These are phyloP conservation scores for Auriscalpium vulgare DNA, from an alignment of 768 basidiomycete species.

Conservation along the genomic window DNA sequence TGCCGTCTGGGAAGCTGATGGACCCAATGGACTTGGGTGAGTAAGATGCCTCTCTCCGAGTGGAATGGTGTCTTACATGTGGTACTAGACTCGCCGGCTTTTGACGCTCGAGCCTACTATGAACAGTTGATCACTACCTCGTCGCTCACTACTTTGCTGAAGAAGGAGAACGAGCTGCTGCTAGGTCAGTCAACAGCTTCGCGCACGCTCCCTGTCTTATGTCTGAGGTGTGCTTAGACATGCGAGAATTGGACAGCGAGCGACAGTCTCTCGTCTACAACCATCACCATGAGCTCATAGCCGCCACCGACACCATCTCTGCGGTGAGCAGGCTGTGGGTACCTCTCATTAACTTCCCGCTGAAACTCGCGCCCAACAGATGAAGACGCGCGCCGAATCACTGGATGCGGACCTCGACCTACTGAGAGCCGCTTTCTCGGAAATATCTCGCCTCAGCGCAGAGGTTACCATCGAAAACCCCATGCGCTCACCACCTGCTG, in stretches of 20 bases:
- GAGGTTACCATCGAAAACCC: conserved; percentile 49
- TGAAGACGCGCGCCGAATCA: conserved; percentile 82
- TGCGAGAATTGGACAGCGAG: conserved; percentile 80
- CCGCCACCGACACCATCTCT: conserved; percentile 87
- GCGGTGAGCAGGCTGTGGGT: conserved; percentile 40
- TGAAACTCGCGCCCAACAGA: conserved; percentile 35
- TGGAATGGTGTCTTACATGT: conserved; percentile 6
- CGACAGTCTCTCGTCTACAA: conserved; percentile 90
- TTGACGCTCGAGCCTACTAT: conserved; percentile 80
- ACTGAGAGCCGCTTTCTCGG: conserved; percentile 73
- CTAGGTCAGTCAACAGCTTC: conserved; percentile 35
- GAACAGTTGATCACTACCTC: conserved; percentile 80
- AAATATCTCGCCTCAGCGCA: conserved; percentile 71
- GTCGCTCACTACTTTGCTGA: conserved; percentile 63
- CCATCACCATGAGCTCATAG: conserved; percentile 91
- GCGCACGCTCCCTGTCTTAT: too few relatives aligned
- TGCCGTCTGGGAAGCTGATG: conserved; percentile 43
- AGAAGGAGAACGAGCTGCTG: conserved; percentile 75
- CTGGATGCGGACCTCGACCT: conserved; percentile 80
- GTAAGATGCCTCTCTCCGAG: conserved; percentile 13
- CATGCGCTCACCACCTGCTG: background rate
- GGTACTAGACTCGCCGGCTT: conserved; percentile 62
- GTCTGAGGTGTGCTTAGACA: conserved; percentile 42
- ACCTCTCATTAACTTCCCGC: background rate
- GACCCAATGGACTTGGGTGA: conserved; percentile 81